Base-by-base conservation (phyloP, 2,329 filamentous ascomycete species). In the Didymella keratinophila region DNA sequence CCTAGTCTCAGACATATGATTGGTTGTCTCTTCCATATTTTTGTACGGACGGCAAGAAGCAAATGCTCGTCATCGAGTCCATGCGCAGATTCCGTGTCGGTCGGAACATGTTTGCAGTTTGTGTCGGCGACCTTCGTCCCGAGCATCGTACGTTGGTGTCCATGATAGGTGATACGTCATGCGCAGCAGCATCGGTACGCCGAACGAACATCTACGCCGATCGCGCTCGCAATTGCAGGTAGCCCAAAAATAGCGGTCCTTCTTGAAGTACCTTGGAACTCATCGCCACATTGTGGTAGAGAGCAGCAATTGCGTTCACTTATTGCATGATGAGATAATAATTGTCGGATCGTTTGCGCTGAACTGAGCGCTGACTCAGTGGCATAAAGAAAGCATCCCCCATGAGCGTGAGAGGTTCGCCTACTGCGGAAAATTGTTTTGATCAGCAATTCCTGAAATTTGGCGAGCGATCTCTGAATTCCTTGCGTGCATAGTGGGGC, bases 1-100 rank as follows among this genome's bases (percentile, higher is more conserved):
- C 39, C 62, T 67, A 65, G 62, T 46, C 27, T 16, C 7, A 11
- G 10, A 30, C 14, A 27, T 12, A 18, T 36, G 30, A 56, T 56
- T 52, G 52, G 55, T 44, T 47, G 43, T 55, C 21, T 20, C 46
- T 46, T 51, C 52, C 53, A 56, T 47, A 58, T 57, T 34, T 34
- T 52, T 56, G 53, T 42, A 47, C 46, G 43, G 42, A 61, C 60
- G 64, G 61, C 58, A 64, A 56, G 54, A 51, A 53, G 55, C 62
- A 65, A 60, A 63, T 54, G 67, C 60, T 69, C 60, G 64, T 67
- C 64, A 68, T 69, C 56, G 56, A 61, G 51, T 61, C 47, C 63
- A 50, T 63, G 62, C 62, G 62, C 62, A 46, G 58, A 49, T 61
- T 51, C 62, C 51, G 52, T 58, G 44, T 62, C 55, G 55, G 52